Conservation (phyloP, 257 asterid genomes). For the Salvia splendens region DNA sequence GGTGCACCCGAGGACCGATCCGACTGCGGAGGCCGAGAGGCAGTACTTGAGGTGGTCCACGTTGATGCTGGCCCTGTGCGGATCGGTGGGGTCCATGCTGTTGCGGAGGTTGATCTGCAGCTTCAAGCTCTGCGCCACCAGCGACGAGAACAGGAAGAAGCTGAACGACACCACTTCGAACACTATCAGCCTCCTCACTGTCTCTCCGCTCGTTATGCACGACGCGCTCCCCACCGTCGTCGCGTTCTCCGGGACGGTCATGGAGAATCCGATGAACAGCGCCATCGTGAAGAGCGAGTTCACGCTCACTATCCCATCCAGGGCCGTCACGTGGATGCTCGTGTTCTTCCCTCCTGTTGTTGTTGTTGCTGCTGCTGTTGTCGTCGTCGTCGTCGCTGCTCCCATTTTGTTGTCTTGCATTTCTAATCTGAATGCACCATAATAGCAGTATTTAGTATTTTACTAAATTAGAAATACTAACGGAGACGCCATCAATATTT, state of each 20-base stretch:
- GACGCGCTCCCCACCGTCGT: neutral
- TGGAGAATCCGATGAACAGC: constrained; percentile 40
- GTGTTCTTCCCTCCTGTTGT: neutral
- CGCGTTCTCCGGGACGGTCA: constrained; percentile 16
- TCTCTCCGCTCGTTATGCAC: constrained; percentile 1
- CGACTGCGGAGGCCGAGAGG: constrained; percentile 13
- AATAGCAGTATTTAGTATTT: too few species aligned
- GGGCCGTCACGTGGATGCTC: constrained; percentile 41
- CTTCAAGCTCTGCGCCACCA: neutral
- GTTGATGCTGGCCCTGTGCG: neutral
- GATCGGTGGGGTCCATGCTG: constrained; percentile 11
- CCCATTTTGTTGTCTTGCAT: too few species aligned
- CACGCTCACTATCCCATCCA: constrained; percentile 43
- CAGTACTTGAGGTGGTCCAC: constrained; percentile 11
- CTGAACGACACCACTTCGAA: constrained; percentile 9
- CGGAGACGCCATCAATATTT: too few species aligned
- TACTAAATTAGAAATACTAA: too few species aligned
- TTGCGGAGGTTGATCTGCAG: neutral
- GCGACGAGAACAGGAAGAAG: constrained; percentile 19
- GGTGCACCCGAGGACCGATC: constrained; percentile 1
- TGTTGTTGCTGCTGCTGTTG: too few species aligned
- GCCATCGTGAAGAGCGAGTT: constrained; percentile 50
- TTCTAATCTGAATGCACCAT: too few species aligned
- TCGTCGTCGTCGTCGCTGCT: too few species aligned
- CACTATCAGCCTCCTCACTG: constrained; percentile 20